Evolutionary conservation across 192 early-diverging fungal species (phyloP), one percentile per base, ranked within the genome.

Genomic region (Rhizophagus prolifer): DNA sequence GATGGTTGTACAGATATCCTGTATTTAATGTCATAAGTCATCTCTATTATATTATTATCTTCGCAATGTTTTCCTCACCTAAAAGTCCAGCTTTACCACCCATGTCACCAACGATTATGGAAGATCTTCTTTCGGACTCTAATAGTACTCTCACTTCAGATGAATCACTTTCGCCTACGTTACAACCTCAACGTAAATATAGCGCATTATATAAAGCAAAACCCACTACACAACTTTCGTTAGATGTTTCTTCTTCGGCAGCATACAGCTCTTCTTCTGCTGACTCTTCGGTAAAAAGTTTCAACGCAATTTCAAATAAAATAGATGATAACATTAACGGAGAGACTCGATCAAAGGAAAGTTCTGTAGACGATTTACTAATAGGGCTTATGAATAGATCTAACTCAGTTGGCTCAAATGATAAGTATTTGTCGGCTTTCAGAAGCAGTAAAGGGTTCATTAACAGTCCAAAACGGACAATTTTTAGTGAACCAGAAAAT

Each of bases 111-210:
- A n/a, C n/a, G 13, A 66, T 76, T 23, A 47, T 76, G 28, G 74
- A 76, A 46, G 74, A 76, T 31, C 16, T 66, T 54, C 38, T 76
- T 76, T 76, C 74, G 2, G 74, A 76, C 46, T 66, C 61, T 26
- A 76, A 76, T 26, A 66, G 74, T 25, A 19, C 36, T 26, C 12
- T 66, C 28, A 76, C 63, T 28, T 76, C 71, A 59, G 71, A 73
- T 16, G 58, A 73, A 13, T 30, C 47, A 73, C 10, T 38, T n/a
- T 74, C 72, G 1, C 72, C 72, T 0, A 47, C 58, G 26, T 46
- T 74, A 44, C 50, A 74, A 16, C 72, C 75, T 46, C 75, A 68
- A 46, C 38, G 41, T 8, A 59, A 23, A 38, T 61, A 23, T 38
- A 25, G 31, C 10, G 13, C 38, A 38, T 38, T 38, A 60, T 65